Evolutionary conservation across 2,329 filamentous ascomycete genomes (phyloP).

Genomic region (Didymella keratinophila): DNA sequence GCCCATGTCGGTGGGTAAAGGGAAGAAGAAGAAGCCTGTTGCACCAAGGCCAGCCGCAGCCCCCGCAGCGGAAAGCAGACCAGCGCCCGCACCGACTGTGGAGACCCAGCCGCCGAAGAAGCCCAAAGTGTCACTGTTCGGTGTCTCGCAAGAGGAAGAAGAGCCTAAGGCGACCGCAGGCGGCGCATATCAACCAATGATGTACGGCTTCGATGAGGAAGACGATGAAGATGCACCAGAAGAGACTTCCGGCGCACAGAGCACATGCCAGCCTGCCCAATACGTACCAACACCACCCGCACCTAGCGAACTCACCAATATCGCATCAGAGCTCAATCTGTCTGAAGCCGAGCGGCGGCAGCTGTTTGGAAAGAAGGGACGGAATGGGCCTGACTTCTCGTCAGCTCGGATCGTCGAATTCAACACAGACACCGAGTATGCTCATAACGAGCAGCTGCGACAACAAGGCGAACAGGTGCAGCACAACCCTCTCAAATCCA

Average conservation of each 20-base stretch:
- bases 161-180: conserved; percentile 28
- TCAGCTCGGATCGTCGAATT: conserved; percentile 79
- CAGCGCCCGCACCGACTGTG: conserved; percentile 15
- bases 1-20: conserved; percentile 83
- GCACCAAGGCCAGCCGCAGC: conserved; percentile 20
- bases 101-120: conserved; percentile 50
- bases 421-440: conserved; percentile 88
- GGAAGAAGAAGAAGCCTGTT: conserved; percentile 58
- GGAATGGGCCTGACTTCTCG: conserved; percentile 55
- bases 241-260: conserved; percentile 8
- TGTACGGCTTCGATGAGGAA: conserved; percentile 39
- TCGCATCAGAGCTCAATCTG: conserved; percentile 81
- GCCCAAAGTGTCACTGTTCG: conserved; percentile 75
- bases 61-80: conserved; percentile 3
- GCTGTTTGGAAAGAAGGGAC: conserved; percentile 77
- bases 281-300: conserved; percentile 25
- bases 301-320: conserved; percentile 68
- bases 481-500: conserved; percentile 82
- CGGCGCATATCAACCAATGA: conserved; percentile 51
- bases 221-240: conserved; percentile 27
- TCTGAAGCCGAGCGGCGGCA: conserved; percentile 79
- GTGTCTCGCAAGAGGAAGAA: conserved; percentile 59
- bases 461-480: conserved; percentile 72
- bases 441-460: conserved; percentile 79
- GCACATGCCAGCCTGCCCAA: conserved; percentile 15